These are phyloP conservation scores for Rhizophagus clarus DNA, from an alignment of 192 early-diverging fungal genomes.

Conservation along the genomic window DNA sequence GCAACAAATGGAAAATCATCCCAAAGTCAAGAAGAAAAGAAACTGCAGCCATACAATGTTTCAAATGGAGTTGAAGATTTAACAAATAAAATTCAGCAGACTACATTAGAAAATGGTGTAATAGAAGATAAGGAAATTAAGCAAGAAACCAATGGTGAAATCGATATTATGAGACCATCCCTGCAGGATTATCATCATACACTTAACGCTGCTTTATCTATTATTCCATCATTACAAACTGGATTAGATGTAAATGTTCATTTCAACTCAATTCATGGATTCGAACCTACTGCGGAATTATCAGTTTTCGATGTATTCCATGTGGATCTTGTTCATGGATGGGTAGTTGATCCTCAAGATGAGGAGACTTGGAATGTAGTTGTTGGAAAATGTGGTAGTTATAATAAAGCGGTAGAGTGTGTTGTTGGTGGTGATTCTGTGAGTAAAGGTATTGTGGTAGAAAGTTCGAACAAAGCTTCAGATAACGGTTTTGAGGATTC, in stretches of 20 bases:
- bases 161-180: not conserved
- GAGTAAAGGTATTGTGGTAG: slow-evolving; percentile 43
- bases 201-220: slow-evolving; percentile 54
- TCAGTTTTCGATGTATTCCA: slow-evolving; percentile 78
- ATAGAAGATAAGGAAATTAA: not conserved
- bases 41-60: not conserved
- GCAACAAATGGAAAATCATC: not conserved
- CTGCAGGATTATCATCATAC: slow-evolving; percentile 49
- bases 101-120: not conserved
- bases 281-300: slow-evolving; percentile 69
- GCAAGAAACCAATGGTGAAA: not conserved
- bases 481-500: not conserved
- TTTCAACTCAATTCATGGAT: slow-evolving; percentile 74
- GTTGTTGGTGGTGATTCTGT: slow-evolving; percentile 66
- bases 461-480: slow-evolving; percentile 32
- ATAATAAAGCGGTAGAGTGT: slow-evolving; percentile 82
- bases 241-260: slow-evolving; percentile 84
- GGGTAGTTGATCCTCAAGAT: slow-evolving; percentile 76
- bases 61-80: not conserved
- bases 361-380: slow-evolving; percentile 57
- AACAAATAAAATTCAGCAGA: not conserved
- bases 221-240: slow-evolving; percentile 62
- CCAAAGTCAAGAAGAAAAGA: not conserved
- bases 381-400: slow-evolving; percentile 58
- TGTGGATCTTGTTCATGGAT: slow-evolving; percentile 87